Evolutionary conservation across 352 stramenopile genomes (phyloP), one percentile per base, ranked within the genome.

Genomic region (Labyrinthula sp.): DNA sequence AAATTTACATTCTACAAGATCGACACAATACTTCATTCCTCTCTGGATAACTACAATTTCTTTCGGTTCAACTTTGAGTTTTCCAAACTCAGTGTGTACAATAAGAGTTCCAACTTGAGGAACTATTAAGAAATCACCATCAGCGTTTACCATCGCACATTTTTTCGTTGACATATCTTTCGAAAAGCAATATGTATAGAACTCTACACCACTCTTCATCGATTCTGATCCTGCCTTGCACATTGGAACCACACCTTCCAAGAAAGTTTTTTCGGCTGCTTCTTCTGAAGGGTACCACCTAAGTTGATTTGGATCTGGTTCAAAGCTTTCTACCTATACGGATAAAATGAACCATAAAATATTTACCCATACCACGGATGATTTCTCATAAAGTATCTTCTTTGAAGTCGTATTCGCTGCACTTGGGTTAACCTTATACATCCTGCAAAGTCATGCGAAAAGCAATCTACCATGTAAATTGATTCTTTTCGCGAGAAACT

Each of bases 121-220:
- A 22, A 95, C 77, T 40, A 95, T 86, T 31, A 95, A 66, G 31
- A 94, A 82, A 50, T 95, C 86, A 45, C 86, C 86, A 61, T 95
- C 86, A 37, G 73, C 79, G 65, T 94, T 94, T 68, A 90, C 87
- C 23, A 93, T 77, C 69, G 57, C 87, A 58, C 18, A 22, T 6
- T 18, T 15, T 22, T 50, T 57, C 85, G 95, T 95, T 28, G 68
- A 75, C 14, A 56, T 40, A 48, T 91, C 82, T 26, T 67, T 80
- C 1, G 72, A 52, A 61, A n/a, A n/a, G n/a, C n/a, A n/a, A n/a
- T 94, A 95, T 60, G 86, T 77, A 63, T 93, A 82, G 47, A 95
- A 83, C 0, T 70, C 77, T 30, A 95, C 61, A 1, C 85, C 85
- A 28, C 65, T 63, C 62, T 94, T 93, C 40, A 74, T 62, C 9